phyloP scores from a whole-genome alignment of 2,329 filamentous ascomycete genomes.

The Pseudogymnoascus verrucosus region DNA sequence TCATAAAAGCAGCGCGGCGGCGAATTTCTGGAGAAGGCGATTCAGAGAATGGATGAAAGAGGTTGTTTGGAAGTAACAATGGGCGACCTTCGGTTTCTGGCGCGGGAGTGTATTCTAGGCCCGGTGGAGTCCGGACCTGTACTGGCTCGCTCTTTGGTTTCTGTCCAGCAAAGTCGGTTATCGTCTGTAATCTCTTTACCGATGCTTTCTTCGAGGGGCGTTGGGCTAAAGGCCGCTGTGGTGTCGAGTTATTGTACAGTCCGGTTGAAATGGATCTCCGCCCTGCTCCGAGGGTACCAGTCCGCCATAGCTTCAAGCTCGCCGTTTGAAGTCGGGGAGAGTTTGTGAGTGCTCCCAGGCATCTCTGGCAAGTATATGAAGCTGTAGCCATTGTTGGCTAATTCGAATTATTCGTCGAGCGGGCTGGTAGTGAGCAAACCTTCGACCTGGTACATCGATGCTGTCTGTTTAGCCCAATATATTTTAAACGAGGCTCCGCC shows the following conservation, averaged over 20 bases:
- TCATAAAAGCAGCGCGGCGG: constrained; percentile 81
- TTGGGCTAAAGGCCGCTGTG: constrained; percentile 11
- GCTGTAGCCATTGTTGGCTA: constrained; percentile 14
- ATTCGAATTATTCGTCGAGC: neutral
- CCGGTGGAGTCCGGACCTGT: constrained; percentile 19
- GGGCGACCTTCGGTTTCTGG: constrained; percentile 20
- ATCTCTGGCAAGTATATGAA: constrained; percentile 27
- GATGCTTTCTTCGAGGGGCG: constrained; percentile 13
- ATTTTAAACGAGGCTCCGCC: constrained; percentile 6
- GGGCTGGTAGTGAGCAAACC: neutral
- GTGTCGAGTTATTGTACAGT: constrained; percentile 13
- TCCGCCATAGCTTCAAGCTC: constrained; percentile 13
- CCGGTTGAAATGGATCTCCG: constrained; percentile 21
- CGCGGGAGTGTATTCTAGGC: constrained; percentile 17
- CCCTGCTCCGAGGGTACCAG: constrained; percentile 11
- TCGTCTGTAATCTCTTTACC: constrained; percentile 19
- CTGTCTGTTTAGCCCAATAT: constrained; percentile 3
- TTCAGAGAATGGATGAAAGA: constrained; percentile 86
- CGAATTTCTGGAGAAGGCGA: constrained; percentile 87
- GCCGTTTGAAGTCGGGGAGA: constrained; percentile 15
- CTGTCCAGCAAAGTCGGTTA: constrained; percentile 18
- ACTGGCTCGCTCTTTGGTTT: constrained; percentile 21
- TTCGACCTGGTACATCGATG: neutral
- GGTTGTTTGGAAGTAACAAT: constrained; percentile 54
- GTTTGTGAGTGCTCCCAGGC: constrained; percentile 22